These are phyloP conservation scores for Fusarium marasasianum DNA, from an alignment of 2,329 filamentous ascomycete genomes.

Conservation along the genomic window DNA sequence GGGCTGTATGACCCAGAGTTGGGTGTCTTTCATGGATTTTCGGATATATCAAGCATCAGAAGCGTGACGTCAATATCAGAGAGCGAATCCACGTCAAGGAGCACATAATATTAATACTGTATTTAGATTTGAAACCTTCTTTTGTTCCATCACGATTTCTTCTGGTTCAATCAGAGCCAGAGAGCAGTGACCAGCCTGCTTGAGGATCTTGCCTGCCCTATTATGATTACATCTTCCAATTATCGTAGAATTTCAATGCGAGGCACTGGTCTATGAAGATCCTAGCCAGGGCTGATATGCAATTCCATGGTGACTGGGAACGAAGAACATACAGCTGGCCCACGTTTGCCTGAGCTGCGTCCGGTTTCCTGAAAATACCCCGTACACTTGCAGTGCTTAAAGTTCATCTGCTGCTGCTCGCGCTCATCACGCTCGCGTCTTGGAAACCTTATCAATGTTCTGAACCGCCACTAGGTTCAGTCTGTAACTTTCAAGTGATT, in stretches of 20 bases:
- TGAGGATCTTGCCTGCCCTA: neutral
- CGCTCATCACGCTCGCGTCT: accelerated
- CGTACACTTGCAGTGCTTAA: accelerated
- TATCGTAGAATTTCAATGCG: neutral
- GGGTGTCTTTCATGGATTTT: conserved; percentile 7
- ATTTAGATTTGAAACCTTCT: accelerated
- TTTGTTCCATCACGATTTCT: accelerated
- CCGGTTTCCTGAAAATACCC: accelerated
- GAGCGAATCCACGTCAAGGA: neutral
- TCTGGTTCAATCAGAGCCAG: neutral
- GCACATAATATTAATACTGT: neutral
- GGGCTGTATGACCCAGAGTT: neutral
- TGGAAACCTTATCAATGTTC: no score
- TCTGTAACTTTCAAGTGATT: accelerated
- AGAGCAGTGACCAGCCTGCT: neutral
- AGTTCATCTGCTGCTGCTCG: neutral
- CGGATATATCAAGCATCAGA: conserved; percentile 15
- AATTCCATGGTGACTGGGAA: neutral
- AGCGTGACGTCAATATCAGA: neutral
- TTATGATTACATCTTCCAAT: accelerated
- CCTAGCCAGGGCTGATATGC: accelerated
- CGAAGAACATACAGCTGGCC: neutral
- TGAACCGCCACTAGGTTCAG: accelerated
- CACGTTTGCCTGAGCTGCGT: neutral
- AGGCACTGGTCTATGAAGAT: neutral